Evolutionary conservation across 352 stramenopile genomes (phyloP), one percentile per base, ranked within the genome.

Genomic region (Pythium myriotylum): DNA sequence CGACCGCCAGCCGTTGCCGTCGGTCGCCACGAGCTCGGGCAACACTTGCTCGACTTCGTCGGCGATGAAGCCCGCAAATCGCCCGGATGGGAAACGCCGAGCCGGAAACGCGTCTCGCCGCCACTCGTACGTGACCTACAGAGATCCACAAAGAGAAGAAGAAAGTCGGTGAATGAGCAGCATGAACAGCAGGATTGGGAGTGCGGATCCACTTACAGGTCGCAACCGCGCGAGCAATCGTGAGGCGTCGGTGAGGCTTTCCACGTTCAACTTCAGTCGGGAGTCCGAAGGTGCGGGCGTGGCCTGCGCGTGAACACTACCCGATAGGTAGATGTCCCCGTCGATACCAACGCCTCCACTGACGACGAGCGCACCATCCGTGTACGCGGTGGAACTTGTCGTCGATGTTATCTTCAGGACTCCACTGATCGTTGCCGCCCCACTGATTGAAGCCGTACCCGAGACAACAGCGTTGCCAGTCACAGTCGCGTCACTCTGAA

Each of bases 21-120:
- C 77, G 22, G 79, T 63, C 8, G 65, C 45, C 24, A 93, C 78
- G 24, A 89, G 68, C 35, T 79, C 59, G 1, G 81, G 84, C 4
- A 93, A 59, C 41, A 89, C 49, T 13, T 77, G 17, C 37, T 84
- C 45, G 20, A 93, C 72, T 54, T 92, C 79, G 45, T 92, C 76
- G 17, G 81, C 81, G 13, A 92, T 58, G 59, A 92, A 91, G 0
- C 84, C 84, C 0, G 72, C 45, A 47, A 76, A 75, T 10, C 59
- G 53, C 6, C 77, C 77, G 0, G 37, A 10, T 5, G 74, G 73
- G n/a, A 87, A 79, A 22, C 70, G 54, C n/a, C 73, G 63, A 23
- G 45, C 24, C n/a, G 73, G 73, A 39, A 76, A 79, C 20, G 79
- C 71, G 14, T 82, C 70, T 6, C 66, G 70, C 0, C 73, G 62